Evolutionary conservation across 495 filamentous ascomycete species (phyloP).

Genomic region (Diplogelasinospora grovesii): DNA sequence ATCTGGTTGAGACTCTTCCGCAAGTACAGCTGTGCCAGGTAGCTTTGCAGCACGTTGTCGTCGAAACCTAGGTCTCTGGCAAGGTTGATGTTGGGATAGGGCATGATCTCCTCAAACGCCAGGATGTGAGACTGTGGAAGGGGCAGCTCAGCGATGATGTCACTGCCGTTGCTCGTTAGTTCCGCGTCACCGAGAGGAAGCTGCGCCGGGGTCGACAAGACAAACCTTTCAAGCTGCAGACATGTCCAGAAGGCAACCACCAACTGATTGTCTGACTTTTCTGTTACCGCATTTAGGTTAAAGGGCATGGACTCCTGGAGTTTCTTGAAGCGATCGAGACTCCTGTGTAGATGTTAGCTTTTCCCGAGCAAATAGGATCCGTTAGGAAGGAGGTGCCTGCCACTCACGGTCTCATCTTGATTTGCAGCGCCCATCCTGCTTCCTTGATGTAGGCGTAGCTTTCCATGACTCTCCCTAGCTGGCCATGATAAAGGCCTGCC

Average conservation of each 20-base stretch:
- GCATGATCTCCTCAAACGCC: slow-evolving; percentile 60
- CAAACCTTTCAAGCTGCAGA: slow-evolving; percentile 84
- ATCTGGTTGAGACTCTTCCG: slow-evolving; percentile 79
- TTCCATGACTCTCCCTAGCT: slow-evolving; percentile 79
- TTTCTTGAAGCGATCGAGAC: slow-evolving; percentile 36
- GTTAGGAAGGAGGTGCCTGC: background rate
- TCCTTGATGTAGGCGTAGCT: slow-evolving; percentile 82
- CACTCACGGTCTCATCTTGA: slow-evolving; percentile 71
- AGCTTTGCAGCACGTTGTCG: slow-evolving; percentile 63
- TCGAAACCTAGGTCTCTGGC: slow-evolving; percentile 37
- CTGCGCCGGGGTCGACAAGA: background rate
- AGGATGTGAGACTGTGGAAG: slow-evolving; percentile 75
- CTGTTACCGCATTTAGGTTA: slow-evolving; percentile 20
- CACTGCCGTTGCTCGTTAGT: slow-evolving; percentile 44
- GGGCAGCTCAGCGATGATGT: slow-evolving; percentile 85
- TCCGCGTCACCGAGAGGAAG: background rate
- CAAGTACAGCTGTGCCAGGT: slow-evolving; percentile 78
- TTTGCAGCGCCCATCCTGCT: slow-evolving; percentile 68
- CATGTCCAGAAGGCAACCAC: slow-evolving; percentile 90
- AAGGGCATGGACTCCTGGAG: slow-evolving; percentile 20
- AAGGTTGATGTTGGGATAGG: slow-evolving; percentile 48
- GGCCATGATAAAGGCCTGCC: slow-evolving; percentile 81
- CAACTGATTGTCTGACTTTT: slow-evolving; percentile 48
- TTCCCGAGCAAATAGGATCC: background rate
- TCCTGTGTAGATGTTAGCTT: slow-evolving; percentile 23